These are phyloP conservation scores for Trichosporon inkin DNA, from an alignment of 1,284 basidiomycete genomes.

Conservation along the genomic window DNA sequence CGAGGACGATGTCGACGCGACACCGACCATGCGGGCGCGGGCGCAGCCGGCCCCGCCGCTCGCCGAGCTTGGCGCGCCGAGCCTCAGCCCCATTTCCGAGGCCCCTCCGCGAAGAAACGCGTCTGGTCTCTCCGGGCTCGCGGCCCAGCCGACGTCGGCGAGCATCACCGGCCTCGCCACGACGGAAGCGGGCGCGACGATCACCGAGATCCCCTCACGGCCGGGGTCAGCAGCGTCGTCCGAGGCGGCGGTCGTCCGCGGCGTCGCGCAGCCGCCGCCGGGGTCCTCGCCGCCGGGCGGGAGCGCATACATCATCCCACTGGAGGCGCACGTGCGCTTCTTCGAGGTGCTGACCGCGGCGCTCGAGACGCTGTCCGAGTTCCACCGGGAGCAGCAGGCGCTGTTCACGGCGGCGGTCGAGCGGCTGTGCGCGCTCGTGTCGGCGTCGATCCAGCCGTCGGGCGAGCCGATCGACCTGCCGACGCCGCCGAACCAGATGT, in stretches of 20 bases:
- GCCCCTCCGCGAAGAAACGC: background rate
- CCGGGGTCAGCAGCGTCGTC: background rate
- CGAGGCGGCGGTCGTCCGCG: background rate
- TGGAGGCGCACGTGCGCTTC: slow-evolving; percentile 76
- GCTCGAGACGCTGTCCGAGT: slow-evolving; percentile 63
- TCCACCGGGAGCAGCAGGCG: slow-evolving; percentile 61
- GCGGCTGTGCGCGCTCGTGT: slow-evolving; percentile 61
- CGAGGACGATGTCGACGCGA: slow-evolving; percentile 12
- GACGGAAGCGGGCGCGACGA: background rate
- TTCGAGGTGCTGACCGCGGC: slow-evolving; percentile 71
- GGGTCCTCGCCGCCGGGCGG: too few relatives aligned
- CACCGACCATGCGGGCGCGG: slow-evolving; percentile 11
- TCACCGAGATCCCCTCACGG: slow-evolving; percentile 8
- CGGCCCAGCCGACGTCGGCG: too few relatives aligned
- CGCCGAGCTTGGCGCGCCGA: background rate
- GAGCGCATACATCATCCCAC: slow-evolving; percentile 69
- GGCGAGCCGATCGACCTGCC: slow-evolving; percentile 25
- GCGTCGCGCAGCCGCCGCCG: background rate
- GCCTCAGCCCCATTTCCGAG: background rate
- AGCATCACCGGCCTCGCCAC: background rate
- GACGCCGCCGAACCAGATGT: slow-evolving; percentile 25
- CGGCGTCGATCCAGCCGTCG: slow-evolving; percentile 59
- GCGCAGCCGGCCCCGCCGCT: background rate
- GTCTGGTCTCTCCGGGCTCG: background rate
- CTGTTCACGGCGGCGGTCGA: slow-evolving; percentile 64